These are phyloP conservation scores for Flaveria bidentis DNA, from an alignment of 129 eudicot species.

Conservation along the genomic window DNA sequence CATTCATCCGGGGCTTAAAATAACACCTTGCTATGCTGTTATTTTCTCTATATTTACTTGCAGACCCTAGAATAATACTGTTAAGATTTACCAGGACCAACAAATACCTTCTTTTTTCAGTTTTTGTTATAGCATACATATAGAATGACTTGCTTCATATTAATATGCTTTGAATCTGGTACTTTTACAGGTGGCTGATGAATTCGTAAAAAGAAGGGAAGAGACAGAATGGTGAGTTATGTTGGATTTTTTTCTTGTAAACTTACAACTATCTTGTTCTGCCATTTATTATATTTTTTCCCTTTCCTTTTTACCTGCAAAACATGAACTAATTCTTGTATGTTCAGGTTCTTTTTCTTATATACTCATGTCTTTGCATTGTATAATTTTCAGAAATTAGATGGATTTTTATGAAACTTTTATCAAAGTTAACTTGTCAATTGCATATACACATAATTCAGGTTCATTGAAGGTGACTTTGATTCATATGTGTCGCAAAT, in stretches of 20 bases:
- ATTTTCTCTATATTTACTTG: no score
- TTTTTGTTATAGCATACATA: conserved; percentile 16
- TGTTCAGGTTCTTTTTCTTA: neutral
- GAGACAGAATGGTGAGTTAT: conserved; percentile 89
- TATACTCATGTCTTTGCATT: neutral
- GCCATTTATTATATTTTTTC: neutral
- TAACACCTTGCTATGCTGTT: no score
- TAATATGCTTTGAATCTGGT: conserved; percentile 22
- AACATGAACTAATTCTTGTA: neutral
- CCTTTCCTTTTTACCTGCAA: neutral
- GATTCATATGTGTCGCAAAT: conserved; percentile 78
- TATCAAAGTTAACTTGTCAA: neutral
- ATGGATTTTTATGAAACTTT: neutral
- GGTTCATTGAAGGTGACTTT: conserved; percentile 97
- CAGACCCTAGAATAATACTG: conserved; percentile 1
- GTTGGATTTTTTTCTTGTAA: neutral
- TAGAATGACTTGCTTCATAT: conserved; percentile 5
- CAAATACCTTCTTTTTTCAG: neutral
- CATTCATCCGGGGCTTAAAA: no score
- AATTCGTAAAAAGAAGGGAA: conserved; percentile 77
- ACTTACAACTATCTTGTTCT: neutral
- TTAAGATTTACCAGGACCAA: neutral
- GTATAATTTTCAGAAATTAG: conserved; percentile 4
- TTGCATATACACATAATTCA: conserved; percentile 23
- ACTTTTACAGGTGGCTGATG: conserved; percentile 78